These are phyloP conservation scores for Catharanthus roseus DNA, from an alignment of 257 asterid genomes.

Conservation along the genomic window DNA sequence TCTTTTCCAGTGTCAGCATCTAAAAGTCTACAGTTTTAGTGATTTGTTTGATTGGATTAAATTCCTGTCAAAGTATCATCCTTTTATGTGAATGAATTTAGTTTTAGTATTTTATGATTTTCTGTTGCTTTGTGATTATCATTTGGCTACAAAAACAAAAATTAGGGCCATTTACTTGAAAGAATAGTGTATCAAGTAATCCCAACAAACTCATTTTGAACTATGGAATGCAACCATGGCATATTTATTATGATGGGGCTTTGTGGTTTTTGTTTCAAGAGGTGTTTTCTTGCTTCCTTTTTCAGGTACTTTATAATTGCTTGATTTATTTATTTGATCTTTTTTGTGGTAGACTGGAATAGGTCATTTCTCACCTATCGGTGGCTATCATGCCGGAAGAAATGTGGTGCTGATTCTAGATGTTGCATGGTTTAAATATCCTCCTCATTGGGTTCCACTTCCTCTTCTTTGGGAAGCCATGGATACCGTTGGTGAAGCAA, in stretches of 20 bases:
- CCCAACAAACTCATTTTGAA: too few relatives aligned
- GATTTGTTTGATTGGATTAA: too few relatives aligned
- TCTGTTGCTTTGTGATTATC: too few relatives aligned
- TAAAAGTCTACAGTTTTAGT: too few relatives aligned
- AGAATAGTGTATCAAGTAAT: too few relatives aligned
- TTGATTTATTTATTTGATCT: not conserved
- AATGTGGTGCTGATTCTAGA: constrained; percentile 97
- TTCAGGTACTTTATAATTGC: not conserved
- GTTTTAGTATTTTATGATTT: too few relatives aligned
- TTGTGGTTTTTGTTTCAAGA: not conserved
- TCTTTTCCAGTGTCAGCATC: too few relatives aligned
- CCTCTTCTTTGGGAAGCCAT: constrained; percentile 96
- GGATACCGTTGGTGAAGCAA: constrained; percentile 85
- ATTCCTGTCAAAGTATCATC: too few relatives aligned
- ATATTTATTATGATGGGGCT: not conserved
- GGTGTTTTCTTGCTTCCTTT: constrained; percentile 1
- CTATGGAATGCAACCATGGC: too few relatives aligned
- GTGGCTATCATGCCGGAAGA: constrained; percentile 89
- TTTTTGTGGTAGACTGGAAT: constrained; percentile 83
- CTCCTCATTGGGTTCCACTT: constrained; percentile 99
- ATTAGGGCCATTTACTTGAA: too few relatives aligned
- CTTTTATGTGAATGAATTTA: too few relatives aligned
- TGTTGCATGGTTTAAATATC: constrained; percentile 98
- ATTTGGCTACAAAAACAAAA: too few relatives aligned
- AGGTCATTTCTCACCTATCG: constrained; percentile 98